Conservation (phyloP, 116 monocot genomes). For the Zostera marina region DNA sequence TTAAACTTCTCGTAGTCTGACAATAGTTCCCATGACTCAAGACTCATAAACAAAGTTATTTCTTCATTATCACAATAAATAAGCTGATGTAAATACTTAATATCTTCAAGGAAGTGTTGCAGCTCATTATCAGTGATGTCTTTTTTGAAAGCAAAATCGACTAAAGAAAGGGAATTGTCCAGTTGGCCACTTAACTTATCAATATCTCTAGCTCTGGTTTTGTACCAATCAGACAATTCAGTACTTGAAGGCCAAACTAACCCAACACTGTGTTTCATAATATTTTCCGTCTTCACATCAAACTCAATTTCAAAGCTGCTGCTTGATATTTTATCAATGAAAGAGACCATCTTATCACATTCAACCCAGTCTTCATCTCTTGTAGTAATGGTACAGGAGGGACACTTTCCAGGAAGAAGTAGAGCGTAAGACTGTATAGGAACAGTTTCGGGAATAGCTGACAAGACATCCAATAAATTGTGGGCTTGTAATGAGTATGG, state of each 20-base stretch:
- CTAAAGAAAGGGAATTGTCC: slow-evolving; percentile 60
- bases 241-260: slow-evolving; percentile 58
- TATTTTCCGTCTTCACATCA: slow-evolving; percentile 45
- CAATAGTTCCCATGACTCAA: slow-evolving; percentile 62
- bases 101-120: slow-evolving; percentile 47
- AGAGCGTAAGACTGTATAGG: slow-evolving; percentile 73
- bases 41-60: slow-evolving; percentile 30
- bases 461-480: slow-evolving; percentile 39
- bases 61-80: slow-evolving; percentile 52
- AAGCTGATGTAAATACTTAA: slow-evolving; percentile 59
- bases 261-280: slow-evolving; percentile 35
- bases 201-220: slow-evolving; percentile 67
- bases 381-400: slow-evolving; percentile 26
- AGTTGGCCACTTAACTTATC: slow-evolving; percentile 82
- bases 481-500: slow-evolving; percentile 47
- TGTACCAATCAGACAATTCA: slow-evolving; percentile 73
- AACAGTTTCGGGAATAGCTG: slow-evolving; percentile 82
- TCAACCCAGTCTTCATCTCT: slow-evolving; percentile 91
- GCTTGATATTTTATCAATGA: slow-evolving; percentile 22
- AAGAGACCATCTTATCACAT: slow-evolving; percentile 46
- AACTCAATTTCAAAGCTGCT: slow-evolving; percentile 14
- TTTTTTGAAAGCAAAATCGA: slow-evolving; percentile 62
- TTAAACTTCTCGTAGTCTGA: slow-evolving; percentile 81
- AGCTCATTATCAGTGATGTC: slow-evolving; percentile 51
- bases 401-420: slow-evolving; percentile 62